Evolutionary conservation across 2,329 filamentous ascomycete species (phyloP).

Genomic region (Ophiostoma novo-ulmi): DNA sequence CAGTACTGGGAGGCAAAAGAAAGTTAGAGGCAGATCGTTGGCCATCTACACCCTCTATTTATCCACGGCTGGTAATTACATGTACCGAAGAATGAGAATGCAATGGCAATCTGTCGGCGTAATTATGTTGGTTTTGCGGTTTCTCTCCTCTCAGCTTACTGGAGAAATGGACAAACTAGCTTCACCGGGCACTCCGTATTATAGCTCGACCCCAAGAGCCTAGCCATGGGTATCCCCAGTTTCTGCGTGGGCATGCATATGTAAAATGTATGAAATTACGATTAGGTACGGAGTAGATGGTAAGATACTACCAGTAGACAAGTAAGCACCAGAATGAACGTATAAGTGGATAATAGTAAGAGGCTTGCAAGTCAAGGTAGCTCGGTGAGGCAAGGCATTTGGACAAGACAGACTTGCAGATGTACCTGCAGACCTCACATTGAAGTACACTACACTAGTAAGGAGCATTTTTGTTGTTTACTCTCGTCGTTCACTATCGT

Average conservation of each 20-base stretch:
- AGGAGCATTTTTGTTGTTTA: background rate
- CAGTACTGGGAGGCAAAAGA: background rate
- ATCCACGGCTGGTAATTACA: background rate
- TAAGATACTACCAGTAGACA: background rate
- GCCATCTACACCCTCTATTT: background rate
- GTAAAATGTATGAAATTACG: background rate
- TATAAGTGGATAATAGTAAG: too few relatives aligned
- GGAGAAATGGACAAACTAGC: constrained; percentile 12
- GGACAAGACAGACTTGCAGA: background rate
- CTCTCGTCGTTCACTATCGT: background rate
- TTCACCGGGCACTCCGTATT: constrained; percentile 12
- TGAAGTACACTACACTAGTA: background rate
- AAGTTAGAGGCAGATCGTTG: background rate
- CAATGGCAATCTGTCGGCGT: background rate
- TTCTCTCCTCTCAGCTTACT: background rate
- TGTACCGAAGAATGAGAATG: background rate
- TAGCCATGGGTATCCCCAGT: constrained; percentile 13
- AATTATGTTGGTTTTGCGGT: background rate
- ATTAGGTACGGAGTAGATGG: background rate
- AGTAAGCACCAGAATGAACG: background rate
- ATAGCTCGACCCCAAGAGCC: constrained; percentile 13
- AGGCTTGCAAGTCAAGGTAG: background rate
- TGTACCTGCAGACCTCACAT: too few relatives aligned
- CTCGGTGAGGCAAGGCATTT: background rate
- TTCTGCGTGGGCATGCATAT: constrained; percentile 1